These are phyloP conservation scores for Haplographium delicatum DNA, from an alignment of 495 filamentous ascomycete genomes.

Conservation along the genomic window DNA sequence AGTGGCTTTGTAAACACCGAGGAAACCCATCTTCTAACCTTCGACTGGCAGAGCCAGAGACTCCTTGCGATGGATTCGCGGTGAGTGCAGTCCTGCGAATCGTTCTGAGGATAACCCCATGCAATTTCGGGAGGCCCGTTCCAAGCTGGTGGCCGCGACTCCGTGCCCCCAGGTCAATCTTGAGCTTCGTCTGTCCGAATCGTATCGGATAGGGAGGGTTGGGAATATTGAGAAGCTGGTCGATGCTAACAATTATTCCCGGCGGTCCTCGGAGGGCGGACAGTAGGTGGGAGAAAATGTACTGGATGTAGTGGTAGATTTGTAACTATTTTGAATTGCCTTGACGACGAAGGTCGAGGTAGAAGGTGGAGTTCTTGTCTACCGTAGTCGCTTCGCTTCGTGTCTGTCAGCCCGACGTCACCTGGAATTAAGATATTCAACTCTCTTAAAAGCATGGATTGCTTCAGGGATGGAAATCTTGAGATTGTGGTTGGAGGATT, in stretches of 20 bases:
- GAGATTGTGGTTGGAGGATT: background rate
- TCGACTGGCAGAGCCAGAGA: conserved; percentile 5
- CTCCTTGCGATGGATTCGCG: conserved; percentile 10
- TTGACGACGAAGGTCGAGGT: background rate
- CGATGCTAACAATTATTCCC: background rate
- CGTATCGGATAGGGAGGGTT: background rate
- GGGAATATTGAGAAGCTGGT: background rate
- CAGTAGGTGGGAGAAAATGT: background rate
- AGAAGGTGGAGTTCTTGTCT: background rate
- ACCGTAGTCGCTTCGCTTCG: background rate
- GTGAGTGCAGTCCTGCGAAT: conserved; percentile 17
- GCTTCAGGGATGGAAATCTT: background rate
- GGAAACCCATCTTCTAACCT: conserved; percentile 57
- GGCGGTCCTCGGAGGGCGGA: background rate
- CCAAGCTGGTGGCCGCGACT: conserved; percentile 19
- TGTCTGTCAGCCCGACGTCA: conserved; percentile 3
- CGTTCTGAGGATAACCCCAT: conserved; percentile 14
- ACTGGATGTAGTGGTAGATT: background rate
- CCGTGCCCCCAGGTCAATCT: conserved; percentile 4
- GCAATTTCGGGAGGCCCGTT: conserved; percentile 18
- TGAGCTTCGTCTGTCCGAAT: background rate
- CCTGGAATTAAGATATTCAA: background rate
- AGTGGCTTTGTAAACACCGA: conserved; percentile 85
- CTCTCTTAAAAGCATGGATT: background rate
- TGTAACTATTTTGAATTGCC: background rate